Evolutionary conservation across 768 basidiomycete species (phyloP).

Genomic region (Lactarius tabidus): DNA sequence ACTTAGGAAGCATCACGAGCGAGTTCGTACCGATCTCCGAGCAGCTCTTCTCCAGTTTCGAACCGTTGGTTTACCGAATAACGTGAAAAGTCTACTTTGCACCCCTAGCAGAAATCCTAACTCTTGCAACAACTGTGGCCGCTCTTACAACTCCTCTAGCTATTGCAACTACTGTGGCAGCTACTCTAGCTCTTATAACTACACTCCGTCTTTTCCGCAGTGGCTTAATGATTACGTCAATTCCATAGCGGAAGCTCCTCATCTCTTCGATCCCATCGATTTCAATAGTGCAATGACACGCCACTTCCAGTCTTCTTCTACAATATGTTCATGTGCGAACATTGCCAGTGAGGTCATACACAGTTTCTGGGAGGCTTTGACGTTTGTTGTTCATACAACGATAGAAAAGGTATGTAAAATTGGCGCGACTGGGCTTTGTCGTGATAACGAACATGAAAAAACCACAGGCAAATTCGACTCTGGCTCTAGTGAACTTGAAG

Average conservation of each 20-base stretch:
- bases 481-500: background rate
- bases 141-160: no score
- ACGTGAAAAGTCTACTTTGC: background rate
- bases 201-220: background rate
- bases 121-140: no score
- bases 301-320: no score
- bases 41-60: background rate
- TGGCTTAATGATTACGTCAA: background rate
- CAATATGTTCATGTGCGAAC: no score
- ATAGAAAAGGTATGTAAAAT: background rate
- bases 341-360: no score
- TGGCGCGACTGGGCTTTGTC: background rate
- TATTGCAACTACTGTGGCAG: no score
- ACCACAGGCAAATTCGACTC: background rate
- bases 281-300: no score
- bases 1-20: background rate
- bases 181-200: no score
- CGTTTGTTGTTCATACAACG: no score
- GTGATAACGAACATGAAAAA: background rate
- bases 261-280: background rate
- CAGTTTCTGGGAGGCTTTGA: no score
- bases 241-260: background rate
- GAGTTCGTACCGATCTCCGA: background rate
- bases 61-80: background rate
- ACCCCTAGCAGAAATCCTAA: accelerated